Evolutionary conservation across 169 alveolate genomes (phyloP).

Genomic region (Neospora caninum): DNA sequence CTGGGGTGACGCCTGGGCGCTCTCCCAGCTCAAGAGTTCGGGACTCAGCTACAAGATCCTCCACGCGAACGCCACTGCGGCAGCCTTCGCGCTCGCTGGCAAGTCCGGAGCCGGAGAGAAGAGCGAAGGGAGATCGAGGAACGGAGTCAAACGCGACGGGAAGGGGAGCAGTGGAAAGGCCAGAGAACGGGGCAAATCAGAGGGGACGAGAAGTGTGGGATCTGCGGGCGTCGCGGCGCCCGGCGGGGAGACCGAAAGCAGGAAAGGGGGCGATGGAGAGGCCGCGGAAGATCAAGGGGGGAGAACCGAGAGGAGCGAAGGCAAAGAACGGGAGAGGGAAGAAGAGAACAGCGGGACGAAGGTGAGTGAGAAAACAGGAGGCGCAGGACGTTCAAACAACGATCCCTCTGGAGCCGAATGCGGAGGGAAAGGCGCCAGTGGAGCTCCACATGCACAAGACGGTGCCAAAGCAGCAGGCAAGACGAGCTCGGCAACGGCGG

Average conservation of each 20-base stretch:
- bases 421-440: not conserved
- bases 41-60: slow-evolving; percentile 27
- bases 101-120: not conserved
- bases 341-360: not conserved
- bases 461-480: not conserved
- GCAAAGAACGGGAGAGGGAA: not conserved
- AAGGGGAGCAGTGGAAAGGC: not conserved
- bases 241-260: not conserved
- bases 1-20: slow-evolving; percentile 59
- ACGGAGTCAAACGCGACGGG: not conserved
- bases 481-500: slow-evolving; percentile 17
- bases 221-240: not conserved
- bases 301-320: slow-evolving; percentile 12
- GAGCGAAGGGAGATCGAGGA: not conserved
- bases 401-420: not conserved
- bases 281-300: slow-evolving; percentile 4
- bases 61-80: not conserved
- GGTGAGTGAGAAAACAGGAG: not conserved
- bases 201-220: not conserved
- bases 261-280: not conserved
- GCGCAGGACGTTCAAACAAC: not conserved
- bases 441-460: not conserved
- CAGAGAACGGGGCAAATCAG: not conserved
- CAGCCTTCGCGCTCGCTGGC: not conserved
- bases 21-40: slow-evolving; percentile 37